Conservation (phyloP, 1,139 yeast species). For the Blastobotrys buckinghamii region DNA sequence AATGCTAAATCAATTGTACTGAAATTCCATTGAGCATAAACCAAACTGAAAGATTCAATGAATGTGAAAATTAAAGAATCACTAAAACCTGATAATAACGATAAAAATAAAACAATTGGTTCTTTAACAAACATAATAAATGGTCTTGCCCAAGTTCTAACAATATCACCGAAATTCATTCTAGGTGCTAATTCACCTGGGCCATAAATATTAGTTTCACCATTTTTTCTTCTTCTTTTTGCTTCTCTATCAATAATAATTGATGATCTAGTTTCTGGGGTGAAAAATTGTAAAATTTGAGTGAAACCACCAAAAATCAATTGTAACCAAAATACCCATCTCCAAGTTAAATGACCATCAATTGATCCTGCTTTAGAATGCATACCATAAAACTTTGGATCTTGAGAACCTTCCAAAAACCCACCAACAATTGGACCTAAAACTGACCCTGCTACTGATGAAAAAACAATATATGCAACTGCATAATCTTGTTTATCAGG, state of each 20-base stretch:
- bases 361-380: not conserved
- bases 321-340: slow-evolving; percentile 40
- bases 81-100: slow-evolving; percentile 37
- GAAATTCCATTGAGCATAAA: slow-evolving; percentile 29
- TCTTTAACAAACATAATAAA: slow-evolving; percentile 37
- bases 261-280: slow-evolving; percentile 35
- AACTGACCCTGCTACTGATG: slow-evolving; percentile 38
- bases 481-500: slow-evolving; percentile 37
- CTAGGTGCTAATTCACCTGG: slow-evolving; percentile 27
- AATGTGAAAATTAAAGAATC: slow-evolving; percentile 39
- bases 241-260: slow-evolving; percentile 36
- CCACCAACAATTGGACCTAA: slow-evolving; percentile 40
- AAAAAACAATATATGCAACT: slow-evolving; percentile 37
- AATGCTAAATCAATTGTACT: slow-evolving; percentile 31
- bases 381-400: slow-evolving; percentile 11
- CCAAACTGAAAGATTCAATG: slow-evolving; percentile 36
- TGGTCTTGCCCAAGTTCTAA: slow-evolving; percentile 36
- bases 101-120: slow-evolving; percentile 37
- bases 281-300: slow-evolving; percentile 33
- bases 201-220: slow-evolving; percentile 34
- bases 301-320: slow-evolving; percentile 36
- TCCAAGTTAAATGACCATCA: slow-evolving; percentile 25
- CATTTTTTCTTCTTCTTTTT: slow-evolving; percentile 30
- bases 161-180: slow-evolving; percentile 26
- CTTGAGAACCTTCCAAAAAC: slow-evolving; percentile 25